These are phyloP conservation scores for Coemansia sp. DNA, from an alignment of 192 early-diverging fungal species.

Conservation along the genomic window DNA sequence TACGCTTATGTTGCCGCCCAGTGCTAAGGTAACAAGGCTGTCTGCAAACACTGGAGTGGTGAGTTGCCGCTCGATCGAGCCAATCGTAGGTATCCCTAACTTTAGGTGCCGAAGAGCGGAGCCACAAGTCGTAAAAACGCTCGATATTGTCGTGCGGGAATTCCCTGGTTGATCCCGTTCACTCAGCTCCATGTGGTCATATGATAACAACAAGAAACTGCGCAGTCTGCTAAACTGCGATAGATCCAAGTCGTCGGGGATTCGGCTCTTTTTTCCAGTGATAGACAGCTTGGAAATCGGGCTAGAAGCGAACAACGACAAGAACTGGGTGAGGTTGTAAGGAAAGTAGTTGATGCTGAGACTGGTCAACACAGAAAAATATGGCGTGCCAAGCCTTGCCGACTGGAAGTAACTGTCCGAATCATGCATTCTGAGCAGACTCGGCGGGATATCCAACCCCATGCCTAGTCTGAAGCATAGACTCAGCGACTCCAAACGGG, in stretches of 20 bases:
- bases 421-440: no score
- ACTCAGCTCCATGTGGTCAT: background rate
- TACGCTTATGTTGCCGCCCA: background rate
- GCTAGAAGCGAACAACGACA: background rate
- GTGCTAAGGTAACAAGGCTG: background rate
- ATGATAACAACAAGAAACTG: background rate
- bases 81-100: background rate
- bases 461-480: background rate
- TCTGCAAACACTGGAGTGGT: background rate
- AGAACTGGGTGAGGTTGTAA: background rate
- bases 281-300: background rate
- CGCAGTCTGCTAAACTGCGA: background rate
- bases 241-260: background rate
- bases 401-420: background rate
- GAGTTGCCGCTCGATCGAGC: no score
- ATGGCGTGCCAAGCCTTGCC: background rate
- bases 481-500: background rate
- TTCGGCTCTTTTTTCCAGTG: no score
- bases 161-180: no score
- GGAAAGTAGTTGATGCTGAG: background rate
- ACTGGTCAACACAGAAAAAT: background rate
- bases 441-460: no score
- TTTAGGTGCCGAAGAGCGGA: background rate
- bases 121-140: background rate
- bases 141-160: background rate